A percentile compares a stretch with the other conserved stretches of the same genome.
These are phyloP conservation scores for Thelephora terrestris DNA, from an alignment of 1,284 basidiomycete species.

Conservation along the genomic window DNA sequence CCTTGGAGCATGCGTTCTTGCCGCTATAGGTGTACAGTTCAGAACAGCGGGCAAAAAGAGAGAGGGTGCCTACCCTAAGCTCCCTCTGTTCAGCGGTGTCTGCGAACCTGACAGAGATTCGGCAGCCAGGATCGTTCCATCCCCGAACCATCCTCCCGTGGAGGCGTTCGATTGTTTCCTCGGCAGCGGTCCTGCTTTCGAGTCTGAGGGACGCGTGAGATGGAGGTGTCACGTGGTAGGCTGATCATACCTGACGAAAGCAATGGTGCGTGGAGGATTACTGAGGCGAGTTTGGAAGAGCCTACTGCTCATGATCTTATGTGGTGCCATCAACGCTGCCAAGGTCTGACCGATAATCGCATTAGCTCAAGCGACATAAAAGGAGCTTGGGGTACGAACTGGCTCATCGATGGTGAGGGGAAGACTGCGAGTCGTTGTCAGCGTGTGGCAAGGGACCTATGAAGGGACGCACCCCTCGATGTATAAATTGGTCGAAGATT, in stretches of 20 bases:
- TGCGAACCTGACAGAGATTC: constrained; percentile 66
- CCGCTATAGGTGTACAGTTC: constrained; percentile 15
- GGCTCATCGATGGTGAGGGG: constrained; percentile 46
- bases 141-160: constrained; percentile 71
- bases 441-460: not conserved
- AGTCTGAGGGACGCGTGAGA: constrained; percentile 30
- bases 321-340: constrained; percentile 45
- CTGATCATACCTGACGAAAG: constrained; percentile 52
- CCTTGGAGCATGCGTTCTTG: constrained; percentile 34
- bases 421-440: constrained; percentile 19
- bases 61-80: constrained; percentile 27
- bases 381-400: constrained; percentile 13
- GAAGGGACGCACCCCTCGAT: constrained; percentile 40
- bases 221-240: not conserved
- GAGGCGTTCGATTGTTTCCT: constrained; percentile 60
- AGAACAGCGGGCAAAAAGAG: not conserved
- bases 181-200: constrained; percentile 54
- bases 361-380: not conserved
- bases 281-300: constrained; percentile 68
- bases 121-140: constrained; percentile 57
- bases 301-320: constrained; percentile 58
- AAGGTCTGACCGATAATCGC: constrained; percentile 33
- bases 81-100: constrained; percentile 48
- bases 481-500: constrained; percentile 58
- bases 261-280: constrained; percentile 63